Evolutionary conservation across 495 filamentous ascomycete genomes (phyloP), one percentile per base, ranked within the genome.

Genomic region (Penicillium roqueforti): DNA sequence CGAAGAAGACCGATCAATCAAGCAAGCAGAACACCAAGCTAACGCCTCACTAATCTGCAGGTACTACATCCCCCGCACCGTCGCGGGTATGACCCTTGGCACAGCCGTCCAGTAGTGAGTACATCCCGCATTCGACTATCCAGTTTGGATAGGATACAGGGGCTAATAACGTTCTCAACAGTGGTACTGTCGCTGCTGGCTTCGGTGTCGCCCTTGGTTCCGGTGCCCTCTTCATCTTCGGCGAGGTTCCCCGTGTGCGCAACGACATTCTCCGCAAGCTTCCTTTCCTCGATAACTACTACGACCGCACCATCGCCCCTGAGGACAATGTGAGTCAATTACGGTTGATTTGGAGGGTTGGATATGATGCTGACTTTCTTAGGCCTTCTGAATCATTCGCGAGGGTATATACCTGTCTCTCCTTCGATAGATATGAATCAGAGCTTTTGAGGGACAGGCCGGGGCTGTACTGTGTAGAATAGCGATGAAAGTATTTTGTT

Each of bases 181-280:
- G 84, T 55, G 83, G 76, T 51, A 57, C 68, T 29, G 78, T 81
- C 20, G 75, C 76, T 16, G 80, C 61, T 50, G 73, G 70, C 29
- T 87, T 88, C 69, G 85, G 83, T 57, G 79, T 76, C 55, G 74
- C 78, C 40, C 80, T 78, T 37, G 84, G 80, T 58, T 66, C 83
- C 62, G 82, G 82, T 67, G 82, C 79, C n/a, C 66, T 89, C 57
- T 87, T 83, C 73, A 84, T 87, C 79, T 81, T 89, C 71, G 78
- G 82, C 49, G 86, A 86, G 47, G 76, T 89, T 36, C 86, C 86
- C 47, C 77, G 80, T 63, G 83, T 89, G 38, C 71, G 80, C 63
- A 79, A 71, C 55, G 86, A 89, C 69, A 85, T 89, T 62, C 63
- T 82, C 43, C 73, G 79, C 74, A 78, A 84, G 74, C 58, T 87